Base-by-base conservation (phyloP, 2,329 filamentous ascomycete species). In the Fonsecaea erecta region DNA sequence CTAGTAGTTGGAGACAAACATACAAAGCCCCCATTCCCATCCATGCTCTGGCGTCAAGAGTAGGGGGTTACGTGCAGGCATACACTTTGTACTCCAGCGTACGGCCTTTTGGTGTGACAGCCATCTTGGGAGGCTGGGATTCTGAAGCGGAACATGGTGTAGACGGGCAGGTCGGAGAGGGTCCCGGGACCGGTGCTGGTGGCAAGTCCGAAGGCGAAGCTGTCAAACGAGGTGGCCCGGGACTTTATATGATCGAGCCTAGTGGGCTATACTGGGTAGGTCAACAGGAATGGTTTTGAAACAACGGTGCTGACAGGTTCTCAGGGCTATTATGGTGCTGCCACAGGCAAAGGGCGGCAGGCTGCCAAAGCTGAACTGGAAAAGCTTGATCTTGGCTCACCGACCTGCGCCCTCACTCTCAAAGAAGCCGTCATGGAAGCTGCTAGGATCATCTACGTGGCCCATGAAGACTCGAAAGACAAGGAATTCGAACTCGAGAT, bases 401-500 rank as follows among this genome's bases (percentile, higher is more conserved):
- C 88, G 62, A 89, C 85, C 56, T 71, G 70, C 57, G 59, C 66
- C n/a, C 85, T 98, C 61, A 91, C 89, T 68, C 83, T 99, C 65
- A 83, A 90, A 75, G 89, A 98, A 75, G 95, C 90, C 57, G 92
- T 99, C 75, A 97, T 96, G 84, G 91, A 98, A 83, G 95, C 95
- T 35, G 95, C 95, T 63, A 85, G 93, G 68, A 99, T 99, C 80
- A 98, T 99, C 80, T 96, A 97, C 78, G 88, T 97, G 66, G 93
- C 94, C 55, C 95, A 99, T 77, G 95, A 98, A 79, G 95, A 99
- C 79, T 98, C 94, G 85, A 98, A 98, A 83, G 95, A 98, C 82
- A 99, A 99, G 85, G 95, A 98, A 71, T 99, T 98, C 75, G 95
- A 99, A 87, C 84, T 99, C 66, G 95, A 99, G 83, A 96, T 99